A percentile compares a stretch with the other conserved stretches of the same genome.
Conservation (phyloP, 163 green algal genomes). For the Volvox carteri region DNA sequence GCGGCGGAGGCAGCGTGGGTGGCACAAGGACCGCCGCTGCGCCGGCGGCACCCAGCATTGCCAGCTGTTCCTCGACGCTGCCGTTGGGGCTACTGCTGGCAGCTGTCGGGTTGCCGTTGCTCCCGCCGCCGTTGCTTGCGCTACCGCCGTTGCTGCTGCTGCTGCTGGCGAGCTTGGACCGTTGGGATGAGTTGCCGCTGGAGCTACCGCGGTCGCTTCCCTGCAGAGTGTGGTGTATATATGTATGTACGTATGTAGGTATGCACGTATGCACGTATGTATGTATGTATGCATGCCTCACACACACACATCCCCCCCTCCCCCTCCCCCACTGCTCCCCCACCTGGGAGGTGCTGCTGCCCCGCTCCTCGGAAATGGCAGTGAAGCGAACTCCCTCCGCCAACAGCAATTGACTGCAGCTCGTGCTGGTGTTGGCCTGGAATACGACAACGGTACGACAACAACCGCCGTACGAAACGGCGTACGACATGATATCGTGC, state of each 20-base stretch:
- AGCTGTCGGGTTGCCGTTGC: background rate
- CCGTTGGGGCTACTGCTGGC: background rate
- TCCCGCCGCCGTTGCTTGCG: background rate
- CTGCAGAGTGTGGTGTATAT: background rate
- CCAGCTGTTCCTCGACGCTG: background rate
- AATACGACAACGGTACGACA: too few relatives aligned
- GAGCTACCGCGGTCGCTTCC: constrained; percentile 7
- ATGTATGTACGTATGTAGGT: too few relatives aligned
- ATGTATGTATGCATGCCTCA: too few relatives aligned
- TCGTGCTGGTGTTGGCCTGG: constrained; percentile 32
- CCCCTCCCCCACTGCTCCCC: background rate
- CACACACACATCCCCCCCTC: too few relatives aligned
- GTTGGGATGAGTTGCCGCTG: background rate
- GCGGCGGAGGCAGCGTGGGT: constrained; percentile 1
- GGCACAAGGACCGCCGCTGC: background rate
- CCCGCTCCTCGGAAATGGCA: constrained; percentile 30
- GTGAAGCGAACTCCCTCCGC: background rate
- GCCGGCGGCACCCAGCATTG: background rate
- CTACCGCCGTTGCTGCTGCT: background rate
- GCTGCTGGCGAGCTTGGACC: background rate
- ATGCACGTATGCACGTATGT: too few relatives aligned
- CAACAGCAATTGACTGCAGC: constrained; percentile 16
- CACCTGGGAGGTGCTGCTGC: constrained; percentile 5
- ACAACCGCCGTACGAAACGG: too few relatives aligned
- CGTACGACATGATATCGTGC: too few relatives aligned